A percentile compares a stretch with the other conserved stretches of the same genome.
Conservation (phyloP, 2,329 filamentous ascomycete genomes). For the Tolypocladium tropicale region DNA sequence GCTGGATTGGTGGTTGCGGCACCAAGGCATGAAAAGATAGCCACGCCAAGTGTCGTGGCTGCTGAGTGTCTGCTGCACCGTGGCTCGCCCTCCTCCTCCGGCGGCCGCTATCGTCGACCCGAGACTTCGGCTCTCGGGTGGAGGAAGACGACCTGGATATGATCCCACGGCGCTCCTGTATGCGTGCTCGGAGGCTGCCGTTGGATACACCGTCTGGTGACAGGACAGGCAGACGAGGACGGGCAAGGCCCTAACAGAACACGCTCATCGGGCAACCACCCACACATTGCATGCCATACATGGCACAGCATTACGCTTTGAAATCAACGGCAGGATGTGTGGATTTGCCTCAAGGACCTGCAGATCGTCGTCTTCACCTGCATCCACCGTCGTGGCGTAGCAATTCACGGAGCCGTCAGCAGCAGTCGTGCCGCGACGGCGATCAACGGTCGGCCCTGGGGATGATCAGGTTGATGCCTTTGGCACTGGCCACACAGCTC, state of each 20-base stretch:
- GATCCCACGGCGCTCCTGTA: no score
- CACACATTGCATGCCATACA: no score
- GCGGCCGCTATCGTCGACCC: no score
- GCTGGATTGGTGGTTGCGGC: neutral
- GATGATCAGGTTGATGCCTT: slow-evolving; percentile 1
- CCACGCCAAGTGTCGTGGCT: neutral
- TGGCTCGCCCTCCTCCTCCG: neutral
- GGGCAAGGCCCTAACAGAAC: no score
- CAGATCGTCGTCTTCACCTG: slow-evolving; percentile 2
- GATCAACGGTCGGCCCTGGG: slow-evolving; percentile 4
- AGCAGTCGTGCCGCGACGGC: neutral
- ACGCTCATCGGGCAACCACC: no score
- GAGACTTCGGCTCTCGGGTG: no score
- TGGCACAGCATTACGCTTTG: no score
- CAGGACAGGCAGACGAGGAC: no score
- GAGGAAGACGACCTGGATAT: no score
- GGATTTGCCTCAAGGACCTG: neutral
- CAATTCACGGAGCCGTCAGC: slow-evolving; percentile 2
- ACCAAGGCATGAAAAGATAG: neutral
- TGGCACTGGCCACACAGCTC: slow-evolving; percentile 1
- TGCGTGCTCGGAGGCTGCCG: no score
- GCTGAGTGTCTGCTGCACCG: neutral
- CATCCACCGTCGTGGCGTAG: slow-evolving; percentile 1
- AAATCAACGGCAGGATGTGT: no score
- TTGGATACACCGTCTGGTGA: no score